Conservation (phyloP, 805 yeast genomes). For the Sugiyamaella lignohabitans region DNA sequence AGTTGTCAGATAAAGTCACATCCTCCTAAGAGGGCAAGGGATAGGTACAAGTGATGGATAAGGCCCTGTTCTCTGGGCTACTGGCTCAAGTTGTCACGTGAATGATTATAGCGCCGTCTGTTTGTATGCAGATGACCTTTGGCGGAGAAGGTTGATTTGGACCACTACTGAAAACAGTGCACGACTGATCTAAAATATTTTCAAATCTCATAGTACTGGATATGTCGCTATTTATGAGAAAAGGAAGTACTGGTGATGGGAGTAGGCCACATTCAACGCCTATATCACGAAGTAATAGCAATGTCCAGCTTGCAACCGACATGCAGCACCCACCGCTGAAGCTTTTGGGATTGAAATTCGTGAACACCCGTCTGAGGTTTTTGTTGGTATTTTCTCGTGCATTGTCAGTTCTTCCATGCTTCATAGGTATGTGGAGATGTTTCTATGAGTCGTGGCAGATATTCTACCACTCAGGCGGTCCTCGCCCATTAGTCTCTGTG, state of each 20-base stretch:
- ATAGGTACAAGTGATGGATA: too few species aligned
- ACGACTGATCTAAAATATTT: too few species aligned
- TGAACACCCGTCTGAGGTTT: constrained; percentile 71
- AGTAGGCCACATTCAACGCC: constrained; percentile 2
- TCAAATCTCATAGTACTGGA: too few species aligned
- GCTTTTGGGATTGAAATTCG: constrained; percentile 58
- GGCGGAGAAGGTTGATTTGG: too few species aligned
- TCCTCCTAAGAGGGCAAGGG: too few species aligned
- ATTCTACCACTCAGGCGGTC: constrained; percentile 21
- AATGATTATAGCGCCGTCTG: too few species aligned
- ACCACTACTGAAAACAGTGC: too few species aligned
- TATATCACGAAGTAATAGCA: constrained; percentile 13
- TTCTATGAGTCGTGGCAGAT: constrained; percentile 31
- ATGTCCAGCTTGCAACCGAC: constrained; percentile 11
- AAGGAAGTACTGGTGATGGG: background rate
- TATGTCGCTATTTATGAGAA: background rate
- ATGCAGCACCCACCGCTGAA: constrained; percentile 36
- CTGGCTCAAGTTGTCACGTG: too few species aligned
- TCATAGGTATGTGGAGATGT: constrained; percentile 41
- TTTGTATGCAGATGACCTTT: too few species aligned
- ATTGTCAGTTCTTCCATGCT: constrained; percentile 63
- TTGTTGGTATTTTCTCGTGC: constrained; percentile 64
- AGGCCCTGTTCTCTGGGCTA: too few species aligned
- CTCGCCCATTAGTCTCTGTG: constrained; percentile 46
- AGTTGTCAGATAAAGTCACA: too few species aligned